Evolutionary conservation across 768 basidiomycete genomes (phyloP).

Genomic region (Cyclocybe cylindracea): DNA sequence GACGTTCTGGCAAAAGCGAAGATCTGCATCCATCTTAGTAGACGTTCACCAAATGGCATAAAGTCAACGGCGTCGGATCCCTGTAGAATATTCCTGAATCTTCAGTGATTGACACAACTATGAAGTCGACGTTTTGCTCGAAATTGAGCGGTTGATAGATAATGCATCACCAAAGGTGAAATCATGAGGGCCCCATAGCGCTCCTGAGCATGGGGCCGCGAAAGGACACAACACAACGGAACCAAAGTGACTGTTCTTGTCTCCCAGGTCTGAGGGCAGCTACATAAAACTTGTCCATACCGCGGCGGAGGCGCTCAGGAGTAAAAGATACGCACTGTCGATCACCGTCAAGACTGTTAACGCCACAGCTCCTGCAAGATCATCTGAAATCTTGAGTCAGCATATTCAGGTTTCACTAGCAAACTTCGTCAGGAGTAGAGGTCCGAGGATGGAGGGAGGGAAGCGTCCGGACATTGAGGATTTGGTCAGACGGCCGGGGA

Average conservation of each 20-base stretch:
- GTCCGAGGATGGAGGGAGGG: too few species aligned
- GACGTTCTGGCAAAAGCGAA: conserved; percentile 13
- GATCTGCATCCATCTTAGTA: conserved; percentile 20
- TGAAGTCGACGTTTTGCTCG: conserved; percentile 21
- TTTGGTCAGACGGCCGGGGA: too few species aligned
- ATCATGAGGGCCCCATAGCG: conserved; percentile 25
- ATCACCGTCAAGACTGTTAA: not conserved
- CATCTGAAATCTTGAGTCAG: too few species aligned
- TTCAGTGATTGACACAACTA: conserved; percentile 22
- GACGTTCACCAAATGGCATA: conserved; percentile 23
- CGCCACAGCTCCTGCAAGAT: too few species aligned
- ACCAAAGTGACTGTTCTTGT: conserved; percentile 26
- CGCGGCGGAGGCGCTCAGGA: too few species aligned
- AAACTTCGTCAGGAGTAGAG: too few species aligned
- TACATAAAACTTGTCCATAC: too few species aligned
- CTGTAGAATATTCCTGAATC: conserved; percentile 21
- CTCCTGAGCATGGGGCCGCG: conserved; percentile 18
- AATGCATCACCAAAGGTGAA: conserved; percentile 25
- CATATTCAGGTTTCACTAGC: too few species aligned
- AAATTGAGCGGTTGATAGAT: conserved; percentile 25
- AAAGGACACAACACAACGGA: conserved; percentile 19
- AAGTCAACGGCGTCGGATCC: conserved; percentile 18
- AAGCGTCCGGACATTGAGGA: too few species aligned
- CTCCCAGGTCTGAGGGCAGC: conserved; percentile 21
- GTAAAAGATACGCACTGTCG: conserved; percentile 13